Percentiles rank a stretch among this genome's conserved stretches.
Conservation (phyloP, 106 monocot species). For the Dioscorea zingiberensis region DNA sequence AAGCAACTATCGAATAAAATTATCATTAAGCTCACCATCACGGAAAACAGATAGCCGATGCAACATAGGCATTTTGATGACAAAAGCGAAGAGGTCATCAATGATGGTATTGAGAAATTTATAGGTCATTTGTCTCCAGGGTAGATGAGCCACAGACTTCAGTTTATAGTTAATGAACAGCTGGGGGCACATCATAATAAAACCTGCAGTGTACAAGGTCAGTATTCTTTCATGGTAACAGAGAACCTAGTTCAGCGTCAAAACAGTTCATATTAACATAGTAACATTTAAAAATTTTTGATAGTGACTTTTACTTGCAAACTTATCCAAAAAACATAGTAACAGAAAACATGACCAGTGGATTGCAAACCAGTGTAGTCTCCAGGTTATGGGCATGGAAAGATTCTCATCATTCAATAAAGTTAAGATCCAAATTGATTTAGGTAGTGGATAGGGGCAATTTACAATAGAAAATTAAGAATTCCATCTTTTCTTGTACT, state of each 20-base stretch:
- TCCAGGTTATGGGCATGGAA: too few relatives aligned
- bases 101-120: slow-evolving; percentile 97
- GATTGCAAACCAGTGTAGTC: too few relatives aligned
- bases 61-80: slow-evolving; percentile 96
- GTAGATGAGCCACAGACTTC: slow-evolving; percentile 90
- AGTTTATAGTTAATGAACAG: slow-evolving; percentile 96
- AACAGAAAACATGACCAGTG: too few relatives aligned
- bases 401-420: too few relatives aligned
- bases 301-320: too few relatives aligned
- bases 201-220: slow-evolving; percentile 39
- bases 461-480: too few relatives aligned
- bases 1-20: not conserved
- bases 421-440: too few relatives aligned
- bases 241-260: not conserved
- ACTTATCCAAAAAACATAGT: too few relatives aligned
- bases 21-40: slow-evolving; percentile 47
- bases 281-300: too few relatives aligned
- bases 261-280: too few relatives aligned
- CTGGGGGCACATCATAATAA: slow-evolving; percentile 99
- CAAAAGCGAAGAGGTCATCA: slow-evolving; percentile 91
- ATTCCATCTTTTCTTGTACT: too few relatives aligned
- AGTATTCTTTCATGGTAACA: not conserved
- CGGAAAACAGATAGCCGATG: slow-evolving; percentile 95
- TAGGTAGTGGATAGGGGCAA: too few relatives aligned
- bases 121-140: slow-evolving; percentile 99